A percentile compares a stretch with the other conserved stretches of the same genome.
Evolutionary conservation across 345 rosid genomes (phyloP).

Genomic region (Eutrema japonicum): DNA sequence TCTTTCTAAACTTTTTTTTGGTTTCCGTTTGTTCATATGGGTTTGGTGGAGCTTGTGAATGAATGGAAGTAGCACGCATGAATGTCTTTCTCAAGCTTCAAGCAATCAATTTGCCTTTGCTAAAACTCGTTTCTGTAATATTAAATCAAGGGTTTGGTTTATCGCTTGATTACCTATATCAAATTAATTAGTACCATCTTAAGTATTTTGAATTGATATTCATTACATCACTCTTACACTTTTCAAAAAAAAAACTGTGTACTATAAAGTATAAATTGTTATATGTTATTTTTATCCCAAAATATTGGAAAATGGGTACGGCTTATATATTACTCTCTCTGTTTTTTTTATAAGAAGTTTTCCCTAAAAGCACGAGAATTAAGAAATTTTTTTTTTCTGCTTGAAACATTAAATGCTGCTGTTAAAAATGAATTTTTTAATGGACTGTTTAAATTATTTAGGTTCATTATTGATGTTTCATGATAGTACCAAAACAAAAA

Average conservation of each 20-base stretch:
- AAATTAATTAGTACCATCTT: neutral
- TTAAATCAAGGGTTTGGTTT: constrained; percentile 22
- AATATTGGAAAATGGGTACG: neutral
- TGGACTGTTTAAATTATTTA: too few species aligned
- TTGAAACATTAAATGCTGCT: too few species aligned
- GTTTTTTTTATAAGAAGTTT: too few species aligned
- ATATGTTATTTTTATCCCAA: constrained; percentile 6
- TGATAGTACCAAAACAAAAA: too few species aligned
- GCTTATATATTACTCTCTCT: too few species aligned
- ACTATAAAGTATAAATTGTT: neutral
- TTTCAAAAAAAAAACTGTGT: neutral
- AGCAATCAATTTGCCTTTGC: constrained; percentile 40
- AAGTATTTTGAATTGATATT: neutral
- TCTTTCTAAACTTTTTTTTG: constrained; percentile 7
- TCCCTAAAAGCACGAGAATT: too few species aligned
- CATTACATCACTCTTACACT: neutral
- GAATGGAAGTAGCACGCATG: constrained; percentile 43
- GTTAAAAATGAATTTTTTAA: too few species aligned
- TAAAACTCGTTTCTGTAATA: constrained; percentile 33
- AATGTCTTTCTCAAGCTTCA: constrained; percentile 42
- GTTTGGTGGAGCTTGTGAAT: constrained; percentile 45
- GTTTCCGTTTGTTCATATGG: constrained; percentile 38
- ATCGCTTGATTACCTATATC: constrained; percentile 14
- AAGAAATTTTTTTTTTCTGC: too few species aligned
- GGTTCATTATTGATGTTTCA: too few species aligned